Evolutionary conservation across 352 stramenopile genomes (phyloP).

Genomic region (Globisporangium camurandrum): DNA sequence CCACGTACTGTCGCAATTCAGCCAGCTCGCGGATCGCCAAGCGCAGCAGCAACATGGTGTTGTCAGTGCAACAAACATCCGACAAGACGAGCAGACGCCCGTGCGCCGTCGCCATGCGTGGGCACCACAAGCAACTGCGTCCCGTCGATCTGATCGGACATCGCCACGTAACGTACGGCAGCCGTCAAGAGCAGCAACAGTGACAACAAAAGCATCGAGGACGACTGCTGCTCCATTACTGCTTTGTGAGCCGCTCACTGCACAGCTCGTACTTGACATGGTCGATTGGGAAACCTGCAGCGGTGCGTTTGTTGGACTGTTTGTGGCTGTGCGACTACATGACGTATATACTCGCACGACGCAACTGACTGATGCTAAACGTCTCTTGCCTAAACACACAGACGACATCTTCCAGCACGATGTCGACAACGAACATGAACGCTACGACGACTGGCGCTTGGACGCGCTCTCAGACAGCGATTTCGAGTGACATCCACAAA

Average conservation of each 20-base stretch:
- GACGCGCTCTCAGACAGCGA: slow-evolving; percentile 63
- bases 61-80: no score
- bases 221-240: not conserved
- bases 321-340: not conserved
- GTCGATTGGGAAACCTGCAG: slow-evolving; percentile 59
- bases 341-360: not conserved
- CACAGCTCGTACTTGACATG: slow-evolving; percentile 27
- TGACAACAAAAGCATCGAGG: not conserved
- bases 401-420: slow-evolving; percentile 25
- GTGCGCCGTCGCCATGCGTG: slow-evolving; percentile 13
- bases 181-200: slow-evolving; percentile 1
- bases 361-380: not conserved
- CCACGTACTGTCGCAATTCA: slow-evolving; percentile 71
- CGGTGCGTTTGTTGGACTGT: slow-evolving; percentile 20
- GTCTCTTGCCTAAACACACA: slow-evolving; percentile 4
- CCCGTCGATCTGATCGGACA: no score
- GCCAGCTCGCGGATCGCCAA: slow-evolving; percentile 42
- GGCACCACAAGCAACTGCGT: slow-evolving; percentile 5
- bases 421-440: no score
- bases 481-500: slow-evolving; percentile 25
- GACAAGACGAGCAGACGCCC: no score
- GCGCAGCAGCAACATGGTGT: slow-evolving; percentile 9
- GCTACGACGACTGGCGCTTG: slow-evolving; percentile 30
- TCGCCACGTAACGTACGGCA: no score
- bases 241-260: not conserved